These are phyloP conservation scores for Euphrasia arctica DNA, from an alignment of 305 asterid species.

Conservation along the genomic window DNA sequence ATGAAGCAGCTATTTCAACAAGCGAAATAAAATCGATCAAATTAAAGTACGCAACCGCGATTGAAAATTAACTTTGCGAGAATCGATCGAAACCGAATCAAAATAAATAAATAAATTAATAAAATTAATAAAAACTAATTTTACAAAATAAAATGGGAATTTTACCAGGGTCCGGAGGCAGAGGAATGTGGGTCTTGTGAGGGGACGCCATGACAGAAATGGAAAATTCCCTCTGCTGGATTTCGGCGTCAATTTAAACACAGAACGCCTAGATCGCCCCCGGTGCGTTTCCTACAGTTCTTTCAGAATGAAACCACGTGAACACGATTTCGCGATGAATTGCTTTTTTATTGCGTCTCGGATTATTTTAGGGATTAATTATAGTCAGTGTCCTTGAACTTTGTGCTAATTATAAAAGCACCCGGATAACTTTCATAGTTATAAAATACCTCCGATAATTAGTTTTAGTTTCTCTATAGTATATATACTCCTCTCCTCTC, in stretches of 20 bases:
- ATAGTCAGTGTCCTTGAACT: not conserved
- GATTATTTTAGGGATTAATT: not conserved
- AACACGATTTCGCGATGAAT: not conserved
- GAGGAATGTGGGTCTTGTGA: slow-evolving; percentile 53
- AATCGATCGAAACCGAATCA: slow-evolving; percentile 25
- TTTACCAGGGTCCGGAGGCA: slow-evolving; percentile 68
- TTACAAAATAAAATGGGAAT: not conserved
- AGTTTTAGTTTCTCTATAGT: no score
- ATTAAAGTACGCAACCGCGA: slow-evolving; percentile 19
- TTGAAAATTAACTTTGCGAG: slow-evolving; percentile 12
- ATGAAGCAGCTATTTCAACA: slow-evolving; percentile 18
- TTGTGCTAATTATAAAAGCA: not conserved
- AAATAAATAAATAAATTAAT: not conserved
- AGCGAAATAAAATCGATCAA: slow-evolving; percentile 12
- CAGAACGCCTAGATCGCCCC: slow-evolving; percentile 29
- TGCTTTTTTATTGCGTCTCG: not conserved
- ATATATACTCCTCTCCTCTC: no score
- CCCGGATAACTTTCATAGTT: not conserved
- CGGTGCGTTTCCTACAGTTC: slow-evolving; percentile 30
- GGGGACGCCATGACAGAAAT: slow-evolving; percentile 67
- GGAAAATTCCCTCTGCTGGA: slow-evolving; percentile 29
- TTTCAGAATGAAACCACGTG: not conserved
- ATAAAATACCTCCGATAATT: no score
- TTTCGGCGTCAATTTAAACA: slow-evolving; percentile 34
- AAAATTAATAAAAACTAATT: not conserved